These are phyloP conservation scores for Rubroshorea leprosula DNA, from an alignment of 345 rosid species.

Conservation along the genomic window DNA sequence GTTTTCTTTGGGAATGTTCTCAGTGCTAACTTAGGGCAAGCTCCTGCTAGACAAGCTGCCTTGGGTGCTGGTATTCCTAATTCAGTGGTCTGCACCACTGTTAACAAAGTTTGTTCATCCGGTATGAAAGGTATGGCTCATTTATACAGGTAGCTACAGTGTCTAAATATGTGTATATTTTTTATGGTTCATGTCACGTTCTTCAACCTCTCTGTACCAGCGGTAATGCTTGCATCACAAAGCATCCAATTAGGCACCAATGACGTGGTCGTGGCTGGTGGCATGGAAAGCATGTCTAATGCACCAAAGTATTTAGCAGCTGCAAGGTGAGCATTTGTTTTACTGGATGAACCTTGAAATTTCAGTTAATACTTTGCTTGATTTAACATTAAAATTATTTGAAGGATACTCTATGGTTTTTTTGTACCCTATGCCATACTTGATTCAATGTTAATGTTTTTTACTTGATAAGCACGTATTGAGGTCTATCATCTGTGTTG, in stretches of 20 bases:
- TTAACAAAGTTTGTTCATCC: constrained; percentile 92
- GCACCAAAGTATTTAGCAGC: constrained; percentile 83
- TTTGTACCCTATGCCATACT: not conserved
- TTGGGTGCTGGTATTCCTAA: constrained; percentile 87
- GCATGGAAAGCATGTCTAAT: constrained; percentile 98
- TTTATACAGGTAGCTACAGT: not conserved
- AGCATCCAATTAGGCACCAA: constrained; percentile 73
- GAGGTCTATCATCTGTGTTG: not conserved
- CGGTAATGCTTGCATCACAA: constrained; percentile 86
- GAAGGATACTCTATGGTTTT: too few species aligned
- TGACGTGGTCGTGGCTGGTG: constrained; percentile 89
- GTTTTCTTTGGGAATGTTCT: constrained; percentile 93
- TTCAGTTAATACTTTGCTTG: too few species aligned
- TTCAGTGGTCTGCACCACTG: constrained; percentile 81
- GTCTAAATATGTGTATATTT: not conserved
- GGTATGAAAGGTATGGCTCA: constrained; percentile 75
- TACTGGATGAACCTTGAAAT: constrained; percentile 1
- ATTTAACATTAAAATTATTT: too few species aligned
- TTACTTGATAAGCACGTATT: not conserved
- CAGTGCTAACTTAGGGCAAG: constrained; percentile 93
- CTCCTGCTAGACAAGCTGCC: constrained; percentile 99
- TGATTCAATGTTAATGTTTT: not conserved
- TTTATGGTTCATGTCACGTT: not conserved
- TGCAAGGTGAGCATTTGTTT: constrained; percentile 51
- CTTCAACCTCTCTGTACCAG: constrained; percentile 26